Percentiles rank a stretch among this genome's conserved stretches.
phyloP scores from a whole-genome alignment of 176 grass and related monocot genomes.

The Pontederia crassipes region DNA sequence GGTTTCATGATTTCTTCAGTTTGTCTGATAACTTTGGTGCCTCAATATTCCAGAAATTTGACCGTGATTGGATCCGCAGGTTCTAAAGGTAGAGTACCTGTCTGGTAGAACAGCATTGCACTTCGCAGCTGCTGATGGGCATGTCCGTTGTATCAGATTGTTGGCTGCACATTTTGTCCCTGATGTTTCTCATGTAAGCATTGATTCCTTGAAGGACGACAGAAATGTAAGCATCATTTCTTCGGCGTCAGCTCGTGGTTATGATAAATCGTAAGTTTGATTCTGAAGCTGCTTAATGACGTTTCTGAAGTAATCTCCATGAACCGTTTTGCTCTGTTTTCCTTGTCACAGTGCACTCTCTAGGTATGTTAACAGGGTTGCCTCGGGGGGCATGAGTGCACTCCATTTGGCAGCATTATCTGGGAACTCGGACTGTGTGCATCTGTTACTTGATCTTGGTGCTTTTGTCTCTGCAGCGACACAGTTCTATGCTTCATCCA shows the following conservation, averaged over 20 bases:
- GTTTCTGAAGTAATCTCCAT: neutral
- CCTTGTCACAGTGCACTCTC: neutral
- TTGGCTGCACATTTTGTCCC: constrained; percentile 34
- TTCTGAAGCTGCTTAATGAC: neutral
- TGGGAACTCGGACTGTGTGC: constrained; percentile 61
- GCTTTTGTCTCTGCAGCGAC: constrained; percentile 33
- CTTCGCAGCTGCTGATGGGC: constrained; percentile 54
- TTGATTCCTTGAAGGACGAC: constrained; percentile 4
- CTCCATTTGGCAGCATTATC: constrained; percentile 77
- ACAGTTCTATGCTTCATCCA: constrained; percentile 35
- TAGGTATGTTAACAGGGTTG: constrained; percentile 46
- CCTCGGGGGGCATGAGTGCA: constrained; percentile 50
- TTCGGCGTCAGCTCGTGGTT: neutral
- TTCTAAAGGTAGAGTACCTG: constrained; percentile 39
- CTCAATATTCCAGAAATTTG: too few species aligned
- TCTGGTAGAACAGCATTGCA: constrained; percentile 68
- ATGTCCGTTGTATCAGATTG: constrained; percentile 53
- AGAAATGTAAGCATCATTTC: neutral
- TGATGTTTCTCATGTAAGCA: neutral
- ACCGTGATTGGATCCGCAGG: constrained; percentile 18
- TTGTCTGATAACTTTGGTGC: neutral
- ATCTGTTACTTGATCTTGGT: constrained; percentile 69
- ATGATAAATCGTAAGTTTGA: constrained; percentile 1
- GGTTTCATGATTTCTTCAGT: neutral
- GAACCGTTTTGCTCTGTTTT: neutral